Base-by-base conservation (phyloP, 441 rosid genomes). In the Daphne laureola region DNA sequence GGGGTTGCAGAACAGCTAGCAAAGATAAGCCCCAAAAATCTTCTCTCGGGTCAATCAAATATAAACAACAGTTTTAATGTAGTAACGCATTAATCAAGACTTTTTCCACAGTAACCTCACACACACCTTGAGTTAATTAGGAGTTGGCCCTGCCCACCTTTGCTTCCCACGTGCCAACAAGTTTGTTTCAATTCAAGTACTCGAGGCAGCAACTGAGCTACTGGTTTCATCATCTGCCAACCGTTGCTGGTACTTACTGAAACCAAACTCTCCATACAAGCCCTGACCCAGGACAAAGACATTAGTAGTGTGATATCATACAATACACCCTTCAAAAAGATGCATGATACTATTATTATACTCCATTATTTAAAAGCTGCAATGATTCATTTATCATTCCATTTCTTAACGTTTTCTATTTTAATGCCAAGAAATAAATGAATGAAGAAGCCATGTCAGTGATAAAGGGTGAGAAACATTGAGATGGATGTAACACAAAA, bases 231-330 rank as follows among this genome's bases (percentile, higher is more conserved):
- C 9, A 58, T 54, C 59, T 49, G 38, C 55, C 61, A 50, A 52
- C 58, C 59, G 67, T 55, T 53, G 43, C 55, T 68, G 68, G 51
- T 63, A 67, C 46, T 60, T 64, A 6, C 68, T 74, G 65, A 88
- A 86, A 26, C 96, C 94, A 0, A 80, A 74, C 47, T 77, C 65
- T 63, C 73, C 61, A 51, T 79, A 78, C 63, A 86, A 64, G 17
- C 90, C 89, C 96, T 83, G 81, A 45, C 66, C 44, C 64, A 61
- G 45, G 54, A 38, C 59, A 57, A 54, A 21, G 43, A 51, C 25
- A 21, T 1, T 40, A 27, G 23, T 18, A 1, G 3, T 21, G 25
- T 21, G 25, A 21, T 21, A 0, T 21, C 1, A 21, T 4, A 21
- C 25, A 18, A 18, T 18, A 0, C 25, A 21, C 25, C 25, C 23